Evolutionary conservation across 495 filamentous ascomycete species (phyloP).

Genomic region (Penicillium steckii): DNA sequence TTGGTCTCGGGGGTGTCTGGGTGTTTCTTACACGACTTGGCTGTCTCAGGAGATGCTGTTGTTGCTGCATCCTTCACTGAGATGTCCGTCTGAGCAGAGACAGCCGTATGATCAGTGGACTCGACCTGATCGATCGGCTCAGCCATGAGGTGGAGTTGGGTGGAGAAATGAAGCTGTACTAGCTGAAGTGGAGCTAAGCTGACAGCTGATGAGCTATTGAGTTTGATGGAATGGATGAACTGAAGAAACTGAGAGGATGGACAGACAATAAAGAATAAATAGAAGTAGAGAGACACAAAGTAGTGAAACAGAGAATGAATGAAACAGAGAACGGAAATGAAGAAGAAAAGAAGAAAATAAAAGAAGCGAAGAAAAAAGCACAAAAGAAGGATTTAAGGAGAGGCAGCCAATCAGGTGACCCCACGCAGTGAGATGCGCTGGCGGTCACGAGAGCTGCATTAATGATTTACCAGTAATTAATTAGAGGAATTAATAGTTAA

Average conservation of each 20-base stretch:
- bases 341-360: background rate
- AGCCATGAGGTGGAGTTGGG: conserved; percentile 22
- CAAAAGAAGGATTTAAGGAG: background rate
- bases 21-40: conserved; percentile 40
- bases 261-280: background rate
- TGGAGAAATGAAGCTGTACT: conserved; percentile 12
- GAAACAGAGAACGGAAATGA: too few species aligned
- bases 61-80: conserved; percentile 31
- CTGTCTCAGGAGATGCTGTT: conserved; percentile 19
- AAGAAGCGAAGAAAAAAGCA: background rate
- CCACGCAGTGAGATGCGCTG: background rate
- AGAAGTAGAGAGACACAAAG: background rate
- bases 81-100: conserved; percentile 16
- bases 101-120: conserved; percentile 21
- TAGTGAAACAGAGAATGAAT: background rate
- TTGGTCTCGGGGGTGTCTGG: conserved; percentile 23
- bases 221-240: too few species aligned
- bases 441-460: background rate
- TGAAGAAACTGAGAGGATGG: background rate
- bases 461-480: background rate
- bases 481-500: too few species aligned
- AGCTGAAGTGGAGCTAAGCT: background rate
- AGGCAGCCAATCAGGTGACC: background rate
- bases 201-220: background rate
- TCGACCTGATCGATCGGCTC: conserved; percentile 31